These are phyloP conservation scores for Mytilinidion resinicola DNA, from an alignment of 495 filamentous ascomycete genomes.

Conservation along the genomic window DNA sequence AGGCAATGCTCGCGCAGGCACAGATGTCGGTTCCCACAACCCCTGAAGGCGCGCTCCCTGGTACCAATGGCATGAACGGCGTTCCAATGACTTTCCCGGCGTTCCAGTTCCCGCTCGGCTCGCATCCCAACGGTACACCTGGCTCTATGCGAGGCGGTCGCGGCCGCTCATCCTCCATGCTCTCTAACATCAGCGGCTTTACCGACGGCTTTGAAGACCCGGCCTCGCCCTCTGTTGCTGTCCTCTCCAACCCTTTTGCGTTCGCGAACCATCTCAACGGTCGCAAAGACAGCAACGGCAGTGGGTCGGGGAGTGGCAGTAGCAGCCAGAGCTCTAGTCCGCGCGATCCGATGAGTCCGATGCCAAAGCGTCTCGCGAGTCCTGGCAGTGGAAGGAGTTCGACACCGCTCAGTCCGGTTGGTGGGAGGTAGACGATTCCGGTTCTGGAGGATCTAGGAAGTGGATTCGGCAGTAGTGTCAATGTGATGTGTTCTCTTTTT, in stretches of 20 bases:
- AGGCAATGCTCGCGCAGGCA: constrained; percentile 19
- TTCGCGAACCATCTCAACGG: constrained; percentile 7
- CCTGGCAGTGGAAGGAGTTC: constrained; percentile 7
- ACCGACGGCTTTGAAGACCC: constrained; percentile 45
- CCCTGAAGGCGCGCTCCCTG: constrained; percentile 33
- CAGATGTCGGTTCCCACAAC: constrained; percentile 26
- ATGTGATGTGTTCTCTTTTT: constrained; percentile 9
- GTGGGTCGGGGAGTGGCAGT: constrained; percentile 20
- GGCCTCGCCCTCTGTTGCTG: constrained; percentile 5
- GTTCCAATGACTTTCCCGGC: constrained; percentile 23
- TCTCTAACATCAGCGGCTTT: constrained; percentile 59
- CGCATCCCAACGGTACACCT: constrained; percentile 20
- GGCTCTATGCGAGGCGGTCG: constrained; percentile 32
- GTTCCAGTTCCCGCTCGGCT: constrained; percentile 30
- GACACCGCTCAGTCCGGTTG: constrained; percentile 1
- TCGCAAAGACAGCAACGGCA: constrained; percentile 26
- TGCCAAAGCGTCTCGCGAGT: constrained; percentile 16
- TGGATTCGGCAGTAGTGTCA: constrained; percentile 2
- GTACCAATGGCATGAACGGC: constrained; percentile 16
- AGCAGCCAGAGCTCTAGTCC: constrained; percentile 21
- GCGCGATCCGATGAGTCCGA: constrained; percentile 27
- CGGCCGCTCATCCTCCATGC: constrained; percentile 61
- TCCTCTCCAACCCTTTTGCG: constrained; percentile 8
- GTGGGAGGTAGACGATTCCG: background rate
- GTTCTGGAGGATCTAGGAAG: background rate